Evolutionary conservation across 371 early-diverging fungal genomes (phyloP).

Genomic region (Lichtheimia ramosa): DNA sequence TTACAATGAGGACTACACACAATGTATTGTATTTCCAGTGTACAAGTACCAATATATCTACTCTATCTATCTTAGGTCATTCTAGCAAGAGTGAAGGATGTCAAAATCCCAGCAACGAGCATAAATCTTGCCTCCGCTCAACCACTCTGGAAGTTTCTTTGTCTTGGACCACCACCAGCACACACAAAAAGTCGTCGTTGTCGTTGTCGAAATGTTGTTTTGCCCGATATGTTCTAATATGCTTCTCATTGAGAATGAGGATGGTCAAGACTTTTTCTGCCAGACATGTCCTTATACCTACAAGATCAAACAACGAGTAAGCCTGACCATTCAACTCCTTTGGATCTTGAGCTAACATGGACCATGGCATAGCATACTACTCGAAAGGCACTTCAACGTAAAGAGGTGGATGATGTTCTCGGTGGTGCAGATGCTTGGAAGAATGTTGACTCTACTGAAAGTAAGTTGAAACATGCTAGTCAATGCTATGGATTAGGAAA

Average conservation of each 20-base stretch:
- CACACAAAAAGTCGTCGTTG: too few species aligned
- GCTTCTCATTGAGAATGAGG: conserved; percentile 70
- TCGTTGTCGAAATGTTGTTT: conserved; percentile 65
- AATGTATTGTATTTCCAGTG: too few species aligned
- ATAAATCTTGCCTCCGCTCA: background rate
- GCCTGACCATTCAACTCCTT: background rate
- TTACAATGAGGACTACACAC: too few species aligned
- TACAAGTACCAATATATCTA: too few species aligned
- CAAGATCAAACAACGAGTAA: conserved; percentile 58
- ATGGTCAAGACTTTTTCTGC: conserved; percentile 78
- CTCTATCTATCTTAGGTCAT: too few species aligned
- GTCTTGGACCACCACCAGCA: background rate
- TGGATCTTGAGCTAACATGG: background rate
- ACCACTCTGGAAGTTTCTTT: background rate
- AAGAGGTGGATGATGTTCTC: conserved; percentile 92
- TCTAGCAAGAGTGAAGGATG: too few species aligned
- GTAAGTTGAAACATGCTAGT: conserved; percentile 31
- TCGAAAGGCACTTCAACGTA: conserved; percentile 69
- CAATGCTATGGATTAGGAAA: too few species aligned
- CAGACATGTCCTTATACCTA: conserved; percentile 90
- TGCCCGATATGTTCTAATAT: conserved; percentile 89
- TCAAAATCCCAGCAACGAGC: too few species aligned
- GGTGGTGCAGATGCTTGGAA: conserved; percentile 93
- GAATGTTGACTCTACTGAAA: conserved; percentile 88
- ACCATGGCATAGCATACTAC: conserved; percentile 42